Evolutionary conservation across 169 alveolate species (phyloP).

Genomic region (Perkinsus marinus): DNA sequence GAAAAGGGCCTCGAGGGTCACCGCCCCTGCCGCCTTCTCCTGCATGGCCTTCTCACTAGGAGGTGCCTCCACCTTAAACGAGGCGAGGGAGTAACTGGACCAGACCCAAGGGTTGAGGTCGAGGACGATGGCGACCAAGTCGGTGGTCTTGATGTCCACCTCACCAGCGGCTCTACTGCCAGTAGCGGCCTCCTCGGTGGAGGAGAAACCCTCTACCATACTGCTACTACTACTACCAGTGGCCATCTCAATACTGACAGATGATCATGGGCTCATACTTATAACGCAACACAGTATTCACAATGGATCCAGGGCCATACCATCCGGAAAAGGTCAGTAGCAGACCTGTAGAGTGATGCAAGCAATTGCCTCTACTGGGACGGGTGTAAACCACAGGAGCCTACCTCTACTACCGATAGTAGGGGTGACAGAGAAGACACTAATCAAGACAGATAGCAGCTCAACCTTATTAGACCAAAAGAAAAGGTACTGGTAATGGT

Average conservation of each 20-base stretch:
- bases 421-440: too few species aligned
- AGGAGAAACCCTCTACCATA: too few species aligned
- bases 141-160: not conserved
- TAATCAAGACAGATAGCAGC: too few species aligned
- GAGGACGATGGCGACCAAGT: not conserved
- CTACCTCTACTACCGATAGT: too few species aligned
- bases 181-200: not conserved
- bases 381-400: too few species aligned
- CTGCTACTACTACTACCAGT: too few species aligned
- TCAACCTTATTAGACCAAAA: too few species aligned
- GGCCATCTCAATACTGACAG: not conserved
- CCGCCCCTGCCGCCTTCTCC: not conserved
- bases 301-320: too few species aligned
- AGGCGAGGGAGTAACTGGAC: not conserved
- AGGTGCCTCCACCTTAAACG: not conserved
- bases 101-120: not conserved
- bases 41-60: not conserved
- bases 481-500: too few species aligned
- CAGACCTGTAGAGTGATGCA: too few species aligned
- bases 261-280: not conserved
- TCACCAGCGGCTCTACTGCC: not conserved
- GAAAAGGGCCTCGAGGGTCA: not conserved
- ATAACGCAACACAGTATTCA: not conserved
- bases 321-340: too few species aligned
- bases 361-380: too few species aligned